Conservation (phyloP, 129 eudicot genomes). For the Lactuca saligna region DNA sequence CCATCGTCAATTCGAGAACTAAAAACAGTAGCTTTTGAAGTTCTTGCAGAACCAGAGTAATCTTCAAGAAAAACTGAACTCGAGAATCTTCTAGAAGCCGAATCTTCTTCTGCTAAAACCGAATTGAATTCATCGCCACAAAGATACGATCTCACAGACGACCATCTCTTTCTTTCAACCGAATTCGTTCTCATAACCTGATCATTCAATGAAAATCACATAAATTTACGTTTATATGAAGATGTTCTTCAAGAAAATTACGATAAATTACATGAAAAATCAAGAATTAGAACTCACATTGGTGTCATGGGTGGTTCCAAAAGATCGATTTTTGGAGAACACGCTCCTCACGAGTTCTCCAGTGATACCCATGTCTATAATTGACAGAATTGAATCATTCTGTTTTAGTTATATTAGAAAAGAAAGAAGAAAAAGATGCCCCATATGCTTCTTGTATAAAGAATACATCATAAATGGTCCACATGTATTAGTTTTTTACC, state of each 20-base stretch:
- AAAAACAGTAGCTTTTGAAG: constrained; percentile 37
- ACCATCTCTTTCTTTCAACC: constrained; percentile 58
- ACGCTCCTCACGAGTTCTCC: constrained; percentile 78
- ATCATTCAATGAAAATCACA: neutral
- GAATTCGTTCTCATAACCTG: constrained; percentile 46
- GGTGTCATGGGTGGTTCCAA: constrained; percentile 42
- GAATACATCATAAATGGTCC: constrained; percentile 31
- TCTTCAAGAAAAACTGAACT: constrained; percentile 32
- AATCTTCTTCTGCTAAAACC: constrained; percentile 49
- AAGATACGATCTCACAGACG: constrained; percentile 68
- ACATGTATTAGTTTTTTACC: constrained; percentile 24
- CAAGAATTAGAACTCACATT: constrained; percentile 37
- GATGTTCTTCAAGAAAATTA: neutral
- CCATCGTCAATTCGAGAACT: constrained; percentile 45
- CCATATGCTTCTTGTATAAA: constrained; percentile 30
- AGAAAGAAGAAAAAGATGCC: constrained; percentile 14
- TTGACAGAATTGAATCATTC: constrained; percentile 19
- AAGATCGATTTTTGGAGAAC: constrained; percentile 59
- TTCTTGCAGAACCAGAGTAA: constrained; percentile 40
- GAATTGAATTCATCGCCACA: constrained; percentile 81
- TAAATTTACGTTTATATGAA: neutral
- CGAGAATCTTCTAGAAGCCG: constrained; percentile 35
- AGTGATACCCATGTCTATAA: constrained; percentile 66
- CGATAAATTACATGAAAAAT: neutral
- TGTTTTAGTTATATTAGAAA: constrained; percentile 28